Conservation (phyloP, 441 rosid genomes). For the Aleurites moluccanus region DNA sequence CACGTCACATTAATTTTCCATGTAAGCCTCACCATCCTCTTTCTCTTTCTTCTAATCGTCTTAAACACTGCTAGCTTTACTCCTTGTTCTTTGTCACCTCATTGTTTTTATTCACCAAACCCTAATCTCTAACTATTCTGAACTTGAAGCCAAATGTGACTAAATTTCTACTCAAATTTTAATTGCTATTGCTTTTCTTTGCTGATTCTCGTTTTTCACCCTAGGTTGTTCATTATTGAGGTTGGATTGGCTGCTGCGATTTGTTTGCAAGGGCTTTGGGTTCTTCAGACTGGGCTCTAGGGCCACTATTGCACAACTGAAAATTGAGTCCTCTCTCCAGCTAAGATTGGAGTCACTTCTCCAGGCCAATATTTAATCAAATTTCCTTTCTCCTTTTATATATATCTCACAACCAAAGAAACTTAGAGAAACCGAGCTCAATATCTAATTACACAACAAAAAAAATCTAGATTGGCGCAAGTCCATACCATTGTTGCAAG, state of each 20-base stretch:
- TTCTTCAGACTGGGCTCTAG: constrained; percentile 87
- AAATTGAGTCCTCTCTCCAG: no score
- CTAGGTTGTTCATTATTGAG: constrained; percentile 66
- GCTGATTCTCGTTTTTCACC: constrained; percentile 60
- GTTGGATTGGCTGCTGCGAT: constrained; percentile 60
- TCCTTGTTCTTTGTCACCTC: constrained; percentile 60
- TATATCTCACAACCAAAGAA: no score
- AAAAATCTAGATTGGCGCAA: no score
- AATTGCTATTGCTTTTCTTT: constrained; percentile 53
- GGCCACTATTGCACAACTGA: no score
- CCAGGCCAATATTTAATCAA: no score
- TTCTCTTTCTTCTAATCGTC: constrained; percentile 39
- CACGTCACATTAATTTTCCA: no score
- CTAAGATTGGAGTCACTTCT: no score
- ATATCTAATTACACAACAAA: no score
- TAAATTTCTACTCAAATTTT: constrained; percentile 63
- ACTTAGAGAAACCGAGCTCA: no score
- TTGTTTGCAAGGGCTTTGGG: constrained; percentile 88
- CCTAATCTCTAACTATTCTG: constrained; percentile 62
- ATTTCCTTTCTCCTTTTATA: no score
- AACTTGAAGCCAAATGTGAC: constrained; percentile 86
- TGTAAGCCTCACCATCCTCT: constrained; percentile 71
- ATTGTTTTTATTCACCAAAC: constrained; percentile 67
- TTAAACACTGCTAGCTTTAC: constrained; percentile 57
- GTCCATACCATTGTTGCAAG: no score